Base-by-base conservation (phyloP, 83 land plant genomes). In the Diphasiastrum complanatum region DNA sequence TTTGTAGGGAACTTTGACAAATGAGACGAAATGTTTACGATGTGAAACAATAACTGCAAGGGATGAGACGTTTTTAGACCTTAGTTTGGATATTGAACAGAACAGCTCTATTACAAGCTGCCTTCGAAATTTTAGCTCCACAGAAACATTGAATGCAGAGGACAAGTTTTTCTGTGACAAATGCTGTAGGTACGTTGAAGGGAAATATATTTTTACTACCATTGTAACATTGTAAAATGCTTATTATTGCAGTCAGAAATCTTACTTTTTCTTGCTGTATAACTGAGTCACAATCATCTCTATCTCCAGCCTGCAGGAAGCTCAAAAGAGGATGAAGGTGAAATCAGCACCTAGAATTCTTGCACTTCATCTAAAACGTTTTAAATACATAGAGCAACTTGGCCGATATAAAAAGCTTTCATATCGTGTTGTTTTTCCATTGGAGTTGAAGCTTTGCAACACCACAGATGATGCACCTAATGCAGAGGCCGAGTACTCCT, bases 41-140 rank as follows among this genome's bases (percentile, higher is more conserved):
- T 87, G 95, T 59, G 95, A 87, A 66, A 87, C 95, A 1, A 82
- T 87, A 19, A 87, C 95, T 56, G 95, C 95, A 25, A 79, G 89
- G 40, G 95, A 87, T 64, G 95, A 87, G 63, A 84, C 85, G 14
- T 87, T 84, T 68, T 57, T 87, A 36, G 95, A 84, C 64, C 74
- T 87, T 64, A 87, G 95, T 63, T 78, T 87, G 10, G 89, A 87
- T 65, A 87, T 87, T 59, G 95, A 87, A 65, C 95, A 87, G 64
- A 87, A 87, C 64, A 87, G 89, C 54, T 87, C 95, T 23, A 84
- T 87, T 43, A 87, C 95, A 10, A 87, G 89, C 72, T 87, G 95
- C 60, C 73, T 87, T 25, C 87, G 87, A 57, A 87, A 87, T 56
- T 87, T 87, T 67, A 87, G 95, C 51, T 84, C 95, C 1, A 87